phyloP scores from a whole-genome alignment of 2,329 filamentous ascomycete genomes.

The Penicillium paneum region DNA sequence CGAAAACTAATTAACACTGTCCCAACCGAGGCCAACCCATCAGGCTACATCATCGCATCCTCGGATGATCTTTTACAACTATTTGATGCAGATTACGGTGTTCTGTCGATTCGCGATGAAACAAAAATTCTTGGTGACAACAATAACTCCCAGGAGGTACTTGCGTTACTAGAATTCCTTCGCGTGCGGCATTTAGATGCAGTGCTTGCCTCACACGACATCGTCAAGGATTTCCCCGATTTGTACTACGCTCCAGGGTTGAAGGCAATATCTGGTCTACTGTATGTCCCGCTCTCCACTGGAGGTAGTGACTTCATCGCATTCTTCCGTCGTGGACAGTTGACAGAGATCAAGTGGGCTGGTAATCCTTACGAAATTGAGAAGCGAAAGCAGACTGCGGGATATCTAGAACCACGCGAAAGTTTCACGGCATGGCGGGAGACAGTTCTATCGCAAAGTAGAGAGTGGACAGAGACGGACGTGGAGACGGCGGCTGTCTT shows the following conservation, averaged over 20 bases:
- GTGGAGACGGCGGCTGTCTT: constrained; percentile 84
- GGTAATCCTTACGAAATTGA: constrained; percentile 61
- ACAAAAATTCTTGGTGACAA: constrained; percentile 78
- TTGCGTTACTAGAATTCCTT: constrained; percentile 82
- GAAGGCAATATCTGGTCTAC: constrained; percentile 68
- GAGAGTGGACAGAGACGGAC: constrained; percentile 86
- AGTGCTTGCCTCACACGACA: constrained; percentile 74
- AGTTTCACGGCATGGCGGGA: constrained; percentile 83
- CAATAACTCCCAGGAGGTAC: constrained; percentile 73
- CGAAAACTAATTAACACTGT: constrained; percentile 86
- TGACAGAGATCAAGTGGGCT: constrained; percentile 76
- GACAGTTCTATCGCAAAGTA: constrained; percentile 73
- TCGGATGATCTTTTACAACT: constrained; percentile 80
- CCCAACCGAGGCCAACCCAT: constrained; percentile 75
- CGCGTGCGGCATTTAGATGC: constrained; percentile 70
- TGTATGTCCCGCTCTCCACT: constrained; percentile 76
- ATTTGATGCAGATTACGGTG: constrained; percentile 82
- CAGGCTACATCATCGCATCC: constrained; percentile 85
- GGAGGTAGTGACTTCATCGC: constrained; percentile 82
- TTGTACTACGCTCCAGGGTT: constrained; percentile 77
- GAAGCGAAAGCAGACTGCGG: constrained; percentile 72
- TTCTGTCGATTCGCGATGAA: constrained; percentile 81
- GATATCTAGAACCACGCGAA: constrained; percentile 72
- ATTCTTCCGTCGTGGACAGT: constrained; percentile 75
- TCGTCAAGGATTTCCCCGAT: constrained; percentile 74